These are phyloP conservation scores for Pistacia atlantica DNA, from an alignment of 345 rosid species.

Conservation along the genomic window DNA sequence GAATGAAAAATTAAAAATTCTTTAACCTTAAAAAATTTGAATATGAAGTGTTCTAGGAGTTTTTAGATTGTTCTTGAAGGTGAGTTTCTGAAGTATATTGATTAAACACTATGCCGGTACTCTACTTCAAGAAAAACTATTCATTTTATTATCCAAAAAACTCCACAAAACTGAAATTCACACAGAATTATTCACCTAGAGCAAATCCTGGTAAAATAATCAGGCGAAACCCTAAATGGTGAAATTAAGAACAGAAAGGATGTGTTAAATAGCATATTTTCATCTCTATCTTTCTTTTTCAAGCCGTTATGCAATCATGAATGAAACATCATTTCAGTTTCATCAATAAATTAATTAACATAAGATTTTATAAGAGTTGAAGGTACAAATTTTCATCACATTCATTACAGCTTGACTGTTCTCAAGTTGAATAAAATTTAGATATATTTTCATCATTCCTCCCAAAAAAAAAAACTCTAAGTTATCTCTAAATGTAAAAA, in stretches of 20 bases:
- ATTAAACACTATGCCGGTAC: neutral
- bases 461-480: neutral
- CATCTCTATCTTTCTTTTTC: no score
- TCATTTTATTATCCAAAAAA: no score
- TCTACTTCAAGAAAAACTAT: neutral
- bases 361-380: no score
- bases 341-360: neutral
- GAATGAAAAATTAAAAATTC: neutral
- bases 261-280: neutral
- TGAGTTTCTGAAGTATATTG: neutral
- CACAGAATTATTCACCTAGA: neutral
- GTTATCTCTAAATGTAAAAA: no score
- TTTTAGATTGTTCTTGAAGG: neutral
- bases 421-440: neutral
- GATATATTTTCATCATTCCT: neutral
- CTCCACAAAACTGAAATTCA: neutral
- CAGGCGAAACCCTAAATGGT: neutral
- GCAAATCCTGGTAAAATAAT: neutral
- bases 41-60: neutral
- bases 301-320: neutral
- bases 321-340: neutral
- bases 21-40: neutral
- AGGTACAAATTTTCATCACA: neutral
- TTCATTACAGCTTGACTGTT: neutral
- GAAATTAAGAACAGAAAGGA: neutral